Evolutionary conservation across 345 rosid species (phyloP).

Genomic region (Lumnitzera littorea): DNA sequence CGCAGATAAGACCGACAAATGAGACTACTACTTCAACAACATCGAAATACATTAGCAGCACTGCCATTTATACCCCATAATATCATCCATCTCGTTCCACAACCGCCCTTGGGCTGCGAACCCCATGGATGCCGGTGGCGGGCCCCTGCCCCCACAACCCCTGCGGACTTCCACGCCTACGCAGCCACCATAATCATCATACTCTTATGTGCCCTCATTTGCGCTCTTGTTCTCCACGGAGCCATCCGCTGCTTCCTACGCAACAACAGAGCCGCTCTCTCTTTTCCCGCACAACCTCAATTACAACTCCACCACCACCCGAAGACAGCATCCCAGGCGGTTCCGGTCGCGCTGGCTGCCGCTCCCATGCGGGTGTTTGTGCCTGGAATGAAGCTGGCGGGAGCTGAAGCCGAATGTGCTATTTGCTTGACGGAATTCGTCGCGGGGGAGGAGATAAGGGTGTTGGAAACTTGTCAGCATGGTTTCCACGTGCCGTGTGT

Average conservation of each 20-base stretch:
- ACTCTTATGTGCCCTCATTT: slow-evolving; percentile 51
- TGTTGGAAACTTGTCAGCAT: slow-evolving; percentile 55
- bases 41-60: too few relatives aligned
- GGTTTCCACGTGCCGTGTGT: slow-evolving; percentile 75
- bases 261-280: background rate
- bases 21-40: too few relatives aligned
- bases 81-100: slow-evolving; percentile 10
- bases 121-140: slow-evolving; percentile 33
- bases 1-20: too few relatives aligned
- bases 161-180: slow-evolving; percentile 46
- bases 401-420: slow-evolving; percentile 55
- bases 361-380: slow-evolving; percentile 35
- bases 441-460: slow-evolving; percentile 53
- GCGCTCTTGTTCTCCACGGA: slow-evolving; percentile 47
- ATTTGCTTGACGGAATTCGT: slow-evolving; percentile 69
- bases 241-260: slow-evolving; percentile 63
- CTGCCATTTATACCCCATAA: too few relatives aligned
- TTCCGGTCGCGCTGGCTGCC: slow-evolving; percentile 9
- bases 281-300: too few relatives aligned
- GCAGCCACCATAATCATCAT: slow-evolving; percentile 37
- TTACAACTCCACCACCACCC: slow-evolving; percentile 3
- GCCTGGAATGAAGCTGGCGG: slow-evolving; percentile 41
- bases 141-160: slow-evolving; percentile 24
- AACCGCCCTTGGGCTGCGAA: slow-evolving; percentile 16
- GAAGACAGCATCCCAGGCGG: slow-evolving; percentile 21